Conservation (phyloP, 306 rosid species). For the Dryas octopetala region DNA sequence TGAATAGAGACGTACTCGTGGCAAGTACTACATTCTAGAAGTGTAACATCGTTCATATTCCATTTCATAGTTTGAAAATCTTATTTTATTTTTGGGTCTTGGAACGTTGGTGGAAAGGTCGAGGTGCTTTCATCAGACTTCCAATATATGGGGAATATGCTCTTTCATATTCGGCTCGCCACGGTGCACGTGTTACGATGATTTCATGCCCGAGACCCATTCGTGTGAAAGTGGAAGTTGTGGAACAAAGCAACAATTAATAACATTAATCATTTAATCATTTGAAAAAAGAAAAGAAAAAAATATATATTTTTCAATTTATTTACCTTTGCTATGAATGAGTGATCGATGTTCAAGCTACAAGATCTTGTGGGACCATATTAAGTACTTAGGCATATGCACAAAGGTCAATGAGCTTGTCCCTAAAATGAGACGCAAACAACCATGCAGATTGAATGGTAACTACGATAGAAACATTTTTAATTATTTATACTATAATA, state of each 20-base stretch:
- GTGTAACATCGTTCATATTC: not conserved
- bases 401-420: not conserved
- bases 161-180: slow-evolving; percentile 27
- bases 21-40: too few species aligned
- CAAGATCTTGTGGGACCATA: slow-evolving; percentile 35
- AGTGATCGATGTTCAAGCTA: slow-evolving; percentile 1
- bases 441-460: not conserved
- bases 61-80: not conserved
- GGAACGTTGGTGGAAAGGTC: slow-evolving; percentile 15
- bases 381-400: too few species aligned
- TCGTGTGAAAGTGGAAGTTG: slow-evolving; percentile 8
- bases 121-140: not conserved
- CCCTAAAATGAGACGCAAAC: slow-evolving; percentile 7
- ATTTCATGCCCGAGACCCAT: slow-evolving; percentile 20
- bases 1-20: not conserved
- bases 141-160: slow-evolving; percentile 37
- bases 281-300: too few species aligned
- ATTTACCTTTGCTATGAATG: not conserved
- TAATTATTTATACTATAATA: too few species aligned
- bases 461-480: not conserved
- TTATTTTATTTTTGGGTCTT: not conserved
- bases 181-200: slow-evolving; percentile 13
- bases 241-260: not conserved
- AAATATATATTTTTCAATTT: too few species aligned
- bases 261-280: not conserved